Conservation (phyloP, 345 rosid species). For the Eucalyptus curtisii region DNA sequence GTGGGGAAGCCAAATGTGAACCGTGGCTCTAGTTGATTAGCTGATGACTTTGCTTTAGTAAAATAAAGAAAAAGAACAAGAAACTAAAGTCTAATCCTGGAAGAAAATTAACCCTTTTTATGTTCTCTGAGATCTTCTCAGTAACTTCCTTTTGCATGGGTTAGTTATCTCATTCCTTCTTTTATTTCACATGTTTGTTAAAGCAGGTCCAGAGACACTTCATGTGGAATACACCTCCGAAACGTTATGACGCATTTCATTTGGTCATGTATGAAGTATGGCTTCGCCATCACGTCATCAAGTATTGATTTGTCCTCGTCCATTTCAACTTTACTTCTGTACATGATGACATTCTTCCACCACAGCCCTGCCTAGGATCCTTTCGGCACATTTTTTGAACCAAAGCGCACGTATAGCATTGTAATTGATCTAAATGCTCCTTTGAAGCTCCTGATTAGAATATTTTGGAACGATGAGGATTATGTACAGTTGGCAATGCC, state of each 20-base stretch:
- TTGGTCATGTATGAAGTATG: constrained; percentile 88
- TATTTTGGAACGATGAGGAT: background rate
- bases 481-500: background rate
- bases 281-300: constrained; percentile 74
- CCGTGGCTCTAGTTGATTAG: background rate
- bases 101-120: background rate
- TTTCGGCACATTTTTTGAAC: background rate
- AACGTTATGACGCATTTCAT: constrained; percentile 63
- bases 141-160: background rate
- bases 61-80: background rate
- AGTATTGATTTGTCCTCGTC: constrained; percentile 20
- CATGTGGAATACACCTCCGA: constrained; percentile 76
- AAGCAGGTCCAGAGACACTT: constrained; percentile 73
- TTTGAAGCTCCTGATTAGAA: background rate
- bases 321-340: background rate
- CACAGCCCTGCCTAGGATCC: background rate
- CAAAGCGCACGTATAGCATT: background rate
- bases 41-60: background rate
- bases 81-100: background rate
- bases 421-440: background rate
- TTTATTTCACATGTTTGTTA: background rate
- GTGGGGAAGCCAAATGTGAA: background rate
- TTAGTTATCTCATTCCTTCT: background rate
- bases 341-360: background rate
- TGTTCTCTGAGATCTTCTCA: background rate